Evolutionary conservation across 345 rosid species (phyloP), one percentile per base, ranked within the genome.

Genomic region (Eucalyptus paniculata): DNA sequence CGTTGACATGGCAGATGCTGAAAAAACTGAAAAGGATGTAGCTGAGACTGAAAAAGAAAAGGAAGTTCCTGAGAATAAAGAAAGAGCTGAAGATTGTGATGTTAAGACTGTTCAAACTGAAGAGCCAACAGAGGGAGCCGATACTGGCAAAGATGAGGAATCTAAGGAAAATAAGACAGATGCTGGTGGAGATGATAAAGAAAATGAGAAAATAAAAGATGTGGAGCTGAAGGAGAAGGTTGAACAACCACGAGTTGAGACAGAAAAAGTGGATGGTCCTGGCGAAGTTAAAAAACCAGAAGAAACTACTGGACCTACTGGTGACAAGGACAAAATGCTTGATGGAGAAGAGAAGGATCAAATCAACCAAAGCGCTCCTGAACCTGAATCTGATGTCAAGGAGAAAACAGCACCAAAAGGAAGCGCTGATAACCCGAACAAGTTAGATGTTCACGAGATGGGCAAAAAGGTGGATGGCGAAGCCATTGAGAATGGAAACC

Each of bases 401-500:
- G 92, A 89, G 86, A 90, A 89, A 88, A 90, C 72, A 45, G 89
- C 89, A 47, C 87, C 72, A 40, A 90, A 91, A 16, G 88, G 87
- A 49, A 88, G 62, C 17, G 88, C 58, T 26, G 91, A 91, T 86
- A 89, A 89, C 53, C 90, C 87, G 19, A 87, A 90, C 42, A 60
- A 24, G 53, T 50, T 89, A 53, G 92, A 50, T 67, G 42, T 88
- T 32, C 87, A 67, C 32, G 83, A 86, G 88, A 69, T 67, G 65
- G 88, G 80, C 80, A 92, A 90, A 88, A 91, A 91, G 87, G 89
- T 87, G 10, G 93, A 93, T 72, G 94, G 87, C 72, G 92, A 92
- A 89, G 90, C 80, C 50, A 85, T 88, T 47, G 91, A 91, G 91
- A 94, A 93, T 90, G 93, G 95, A 60, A 90, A 89, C 86, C 77